Conservation (phyloP, 768 basidiomycete genomes). For the Hericium erinaceus region DNA sequence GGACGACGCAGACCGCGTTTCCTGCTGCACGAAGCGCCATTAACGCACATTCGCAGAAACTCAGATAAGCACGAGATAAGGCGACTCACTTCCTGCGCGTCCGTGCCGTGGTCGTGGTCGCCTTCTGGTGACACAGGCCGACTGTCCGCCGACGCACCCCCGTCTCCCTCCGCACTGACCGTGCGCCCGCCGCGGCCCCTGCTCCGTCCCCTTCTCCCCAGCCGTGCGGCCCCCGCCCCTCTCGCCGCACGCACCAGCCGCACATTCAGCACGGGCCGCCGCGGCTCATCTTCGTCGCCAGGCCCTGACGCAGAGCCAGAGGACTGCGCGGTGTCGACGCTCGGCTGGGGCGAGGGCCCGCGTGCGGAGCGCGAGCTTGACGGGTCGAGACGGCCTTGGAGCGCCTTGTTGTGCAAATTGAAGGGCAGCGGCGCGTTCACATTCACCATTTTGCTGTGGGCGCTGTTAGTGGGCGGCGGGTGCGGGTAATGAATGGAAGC, state of each 20-base stretch:
- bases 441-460: constrained; percentile 62
- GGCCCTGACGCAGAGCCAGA: constrained; percentile 23
- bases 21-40: background rate
- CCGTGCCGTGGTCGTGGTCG: no score
- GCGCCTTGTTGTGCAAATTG: constrained; percentile 39
- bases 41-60: no score
- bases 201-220: constrained; percentile 13
- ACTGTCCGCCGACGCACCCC: no score
- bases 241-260: constrained; percentile 19
- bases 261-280: constrained; percentile 20
- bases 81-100: no score
- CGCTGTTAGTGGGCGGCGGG: background rate
- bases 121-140: background rate
- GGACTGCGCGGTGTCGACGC: constrained; percentile 22
- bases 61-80: no score
- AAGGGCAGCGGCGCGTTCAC: constrained; percentile 53
- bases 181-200: constrained; percentile 8
- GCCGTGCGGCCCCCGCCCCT: constrained; percentile 13
- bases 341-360: constrained; percentile 16
- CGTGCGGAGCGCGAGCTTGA: constrained; percentile 23
- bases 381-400: constrained; percentile 14
- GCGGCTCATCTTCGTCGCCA: constrained; percentile 20
- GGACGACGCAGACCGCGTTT: background rate
- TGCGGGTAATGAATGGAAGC: background rate
- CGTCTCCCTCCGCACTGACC: background rate